phyloP scores from a whole-genome alignment of 2,329 filamentous ascomycete genomes.

The Diatrype stigma region DNA sequence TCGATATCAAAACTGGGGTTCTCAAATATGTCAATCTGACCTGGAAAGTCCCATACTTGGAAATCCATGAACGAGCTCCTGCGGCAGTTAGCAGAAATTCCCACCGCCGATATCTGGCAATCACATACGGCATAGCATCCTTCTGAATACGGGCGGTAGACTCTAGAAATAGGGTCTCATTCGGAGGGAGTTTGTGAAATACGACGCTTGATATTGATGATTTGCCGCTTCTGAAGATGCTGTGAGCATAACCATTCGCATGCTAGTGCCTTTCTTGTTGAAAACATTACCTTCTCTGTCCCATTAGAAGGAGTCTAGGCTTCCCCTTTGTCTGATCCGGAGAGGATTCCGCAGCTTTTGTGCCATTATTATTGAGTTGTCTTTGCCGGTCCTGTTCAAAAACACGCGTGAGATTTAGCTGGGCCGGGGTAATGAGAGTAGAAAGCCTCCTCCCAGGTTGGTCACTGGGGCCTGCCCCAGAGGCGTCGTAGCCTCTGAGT shows the following conservation, averaged over 20 bases:
- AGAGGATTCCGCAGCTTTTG: slow-evolving; percentile 40
- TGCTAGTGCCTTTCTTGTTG: neutral
- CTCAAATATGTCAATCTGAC: slow-evolving; percentile 84
- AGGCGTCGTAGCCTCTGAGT: slow-evolving; percentile 21
- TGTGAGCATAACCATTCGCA: slow-evolving; percentile 9
- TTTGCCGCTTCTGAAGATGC: slow-evolving; percentile 74
- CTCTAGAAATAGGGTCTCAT: slow-evolving; percentile 92
- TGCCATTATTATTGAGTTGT: slow-evolving; percentile 43
- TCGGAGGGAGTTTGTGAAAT: slow-evolving; percentile 96
- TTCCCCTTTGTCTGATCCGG: slow-evolving; percentile 58
- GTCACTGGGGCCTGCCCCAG: slow-evolving; percentile 13
- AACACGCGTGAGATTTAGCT: slow-evolving; percentile 61
- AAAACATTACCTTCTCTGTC: slow-evolving; percentile 72
- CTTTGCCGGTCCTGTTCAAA: slow-evolving; percentile 56
- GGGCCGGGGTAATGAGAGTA: slow-evolving; percentile 49
- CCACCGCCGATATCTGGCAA: neutral
- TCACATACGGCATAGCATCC: slow-evolving; percentile 83
- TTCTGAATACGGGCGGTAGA: slow-evolving; percentile 93
- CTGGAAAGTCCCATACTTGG: slow-evolving; percentile 96
- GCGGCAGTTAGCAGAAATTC: slow-evolving; percentile 14
- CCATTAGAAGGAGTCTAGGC: slow-evolving; percentile 88
- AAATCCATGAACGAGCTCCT: slow-evolving; percentile 96
- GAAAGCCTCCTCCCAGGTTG: slow-evolving; percentile 14
- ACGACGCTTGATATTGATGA: slow-evolving; percentile 98
- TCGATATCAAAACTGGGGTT: slow-evolving; percentile 87